Evolutionary conservation across 352 stramenopile genomes (phyloP).

Genomic region (Pythium periplocum): DNA sequence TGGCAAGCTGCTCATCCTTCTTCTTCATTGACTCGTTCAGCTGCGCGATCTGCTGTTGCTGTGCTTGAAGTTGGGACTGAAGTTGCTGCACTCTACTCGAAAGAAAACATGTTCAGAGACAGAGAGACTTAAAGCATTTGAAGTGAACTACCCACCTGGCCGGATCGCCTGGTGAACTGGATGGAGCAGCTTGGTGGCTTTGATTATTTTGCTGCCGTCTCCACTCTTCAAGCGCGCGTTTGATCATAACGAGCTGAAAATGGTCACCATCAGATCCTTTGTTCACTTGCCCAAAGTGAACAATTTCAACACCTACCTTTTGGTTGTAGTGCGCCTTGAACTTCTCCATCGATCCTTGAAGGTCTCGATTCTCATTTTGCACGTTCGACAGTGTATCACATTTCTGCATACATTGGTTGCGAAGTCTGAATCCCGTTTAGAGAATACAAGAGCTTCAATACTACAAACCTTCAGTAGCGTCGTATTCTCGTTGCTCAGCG

Average conservation of each 20-base stretch:
- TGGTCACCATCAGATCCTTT: too few relatives aligned
- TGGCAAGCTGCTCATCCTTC: constrained; percentile 66
- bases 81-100: constrained; percentile 9
- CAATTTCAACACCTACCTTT: constrained; percentile 36
- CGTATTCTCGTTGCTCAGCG: constrained; percentile 78
- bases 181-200: background rate
- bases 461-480: constrained; percentile 68
- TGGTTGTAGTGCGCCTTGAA: constrained; percentile 87
- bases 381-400: constrained; percentile 67
- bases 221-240: constrained; percentile 86
- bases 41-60: constrained; percentile 55
- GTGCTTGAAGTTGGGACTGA: constrained; percentile 33
- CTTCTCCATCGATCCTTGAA: constrained; percentile 76
- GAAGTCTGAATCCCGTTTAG: background rate
- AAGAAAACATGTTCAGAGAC: too few relatives aligned
- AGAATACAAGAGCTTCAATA: constrained; percentile 2
- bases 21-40: constrained; percentile 39
- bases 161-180: background rate
- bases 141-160: too few relatives aligned
- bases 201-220: constrained; percentile 47
- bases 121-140: too few relatives aligned
- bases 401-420: constrained; percentile 39
- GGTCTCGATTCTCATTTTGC: constrained; percentile 68
- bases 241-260: constrained; percentile 81
- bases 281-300: too few relatives aligned